A percentile compares a stretch with the other conserved stretches of the same genome.
Conservation (phyloP, 2,329 filamentous ascomycete species). For the Apiospora kogelbergensis region DNA sequence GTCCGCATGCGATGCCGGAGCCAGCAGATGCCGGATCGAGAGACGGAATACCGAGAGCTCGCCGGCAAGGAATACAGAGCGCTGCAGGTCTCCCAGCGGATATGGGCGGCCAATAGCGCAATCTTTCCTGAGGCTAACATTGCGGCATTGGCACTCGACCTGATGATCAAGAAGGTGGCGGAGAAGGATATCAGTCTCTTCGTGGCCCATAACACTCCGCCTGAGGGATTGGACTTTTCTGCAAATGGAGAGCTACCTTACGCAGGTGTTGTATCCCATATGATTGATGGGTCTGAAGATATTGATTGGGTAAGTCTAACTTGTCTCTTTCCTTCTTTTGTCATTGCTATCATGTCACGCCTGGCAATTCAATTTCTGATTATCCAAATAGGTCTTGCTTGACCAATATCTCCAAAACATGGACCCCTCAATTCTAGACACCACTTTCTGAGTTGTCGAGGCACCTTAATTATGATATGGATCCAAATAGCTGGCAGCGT, state of each 20-base stretch:
- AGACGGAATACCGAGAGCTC: conserved; percentile 7
- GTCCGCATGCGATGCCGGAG: conserved; percentile 19
- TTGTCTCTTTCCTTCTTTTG: too few relatives aligned
- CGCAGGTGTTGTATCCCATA: neutral
- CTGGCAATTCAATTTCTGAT: neutral
- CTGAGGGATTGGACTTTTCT: neutral
- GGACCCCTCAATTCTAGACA: neutral
- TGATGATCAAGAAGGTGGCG: conserved; percentile 17
- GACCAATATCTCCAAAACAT: neutral
- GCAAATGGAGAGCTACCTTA: neutral
- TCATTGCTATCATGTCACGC: neutral
- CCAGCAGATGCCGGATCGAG: neutral
- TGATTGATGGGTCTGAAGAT: neutral
- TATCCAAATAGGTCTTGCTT: neutral
- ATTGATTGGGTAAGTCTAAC: neutral
- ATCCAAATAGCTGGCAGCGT: neutral
- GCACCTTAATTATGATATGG: neutral
- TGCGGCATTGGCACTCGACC: conserved; percentile 20
- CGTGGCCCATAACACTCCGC: neutral
- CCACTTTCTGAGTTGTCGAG: neutral
- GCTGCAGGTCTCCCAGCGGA: conserved; percentile 19
- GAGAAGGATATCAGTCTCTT: conserved; percentile 11
- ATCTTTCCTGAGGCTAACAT: conserved; percentile 21
- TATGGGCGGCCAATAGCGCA: conserved; percentile 19
- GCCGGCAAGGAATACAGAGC: conserved; percentile 14